Base-by-base conservation (phyloP, 2,329 filamentous ascomycete genomes). In the Cercospora canescens region DNA sequence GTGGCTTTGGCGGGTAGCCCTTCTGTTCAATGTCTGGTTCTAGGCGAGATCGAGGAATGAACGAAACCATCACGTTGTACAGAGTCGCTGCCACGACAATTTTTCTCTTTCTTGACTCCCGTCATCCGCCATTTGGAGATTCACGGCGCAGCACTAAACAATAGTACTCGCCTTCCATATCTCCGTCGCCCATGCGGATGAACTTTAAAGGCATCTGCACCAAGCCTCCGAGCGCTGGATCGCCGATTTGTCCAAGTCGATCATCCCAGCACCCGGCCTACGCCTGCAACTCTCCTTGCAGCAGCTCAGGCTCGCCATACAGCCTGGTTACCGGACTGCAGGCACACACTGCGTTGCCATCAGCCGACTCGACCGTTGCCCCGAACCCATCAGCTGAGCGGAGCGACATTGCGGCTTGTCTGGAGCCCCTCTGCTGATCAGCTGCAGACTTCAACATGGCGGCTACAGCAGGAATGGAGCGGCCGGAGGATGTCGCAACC, bases 401-500 rank as follows among this genome's bases (percentile, higher is more conserved):
- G 54, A 58, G 26, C 12, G 56, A 39, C 35, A 48, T 37, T 24
- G 41, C 35, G 45, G 41, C 64, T 63, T 58, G 60, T 48, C 18
- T 60, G 16, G 30, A 56, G 18, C 63, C 57, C 63, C 66, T 65
- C 66, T 60, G 60, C 63, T 66, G 64, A 62, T 62, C 60, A 41
- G 39, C 57, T 50, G 57, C 48, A 39, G n/a, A 59, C 61, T 69
- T 28, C 66, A 35, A 56, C 52, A 76, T 76, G 74, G 73, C 73
- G 58, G 73, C 72, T 37, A 59, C 66, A n/a, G 26, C 67, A 50
- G 67, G 55, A 12, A 50, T 71, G 35, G 70, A 73, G 64, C 66
- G 66, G 55, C 72, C 72, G 48, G 75, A 77, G 48, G 76, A 78
- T 72, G 75, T 79, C 65, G 76, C 77, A 26, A 75, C 66, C 64